Conservation (phyloP, 352 stramenopile genomes). For the Phytophthora agathidicida region DNA sequence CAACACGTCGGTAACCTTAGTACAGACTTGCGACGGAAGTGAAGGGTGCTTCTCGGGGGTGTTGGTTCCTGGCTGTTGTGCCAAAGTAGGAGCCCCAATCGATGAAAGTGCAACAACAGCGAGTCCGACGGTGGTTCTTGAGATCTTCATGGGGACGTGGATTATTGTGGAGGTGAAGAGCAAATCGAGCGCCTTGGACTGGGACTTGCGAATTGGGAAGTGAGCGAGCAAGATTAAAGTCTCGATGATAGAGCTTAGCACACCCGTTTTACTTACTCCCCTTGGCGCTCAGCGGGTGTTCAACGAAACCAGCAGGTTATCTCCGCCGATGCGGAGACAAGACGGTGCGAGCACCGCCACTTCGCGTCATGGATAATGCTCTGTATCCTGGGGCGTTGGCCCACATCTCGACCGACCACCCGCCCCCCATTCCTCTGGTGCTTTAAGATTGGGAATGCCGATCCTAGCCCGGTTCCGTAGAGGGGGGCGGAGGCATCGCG, state of each 20-base stretch:
- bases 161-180: not conserved
- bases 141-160: constrained; percentile 8
- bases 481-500: no score
- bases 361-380: not conserved
- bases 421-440: not conserved
- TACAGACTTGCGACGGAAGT: constrained; percentile 40
- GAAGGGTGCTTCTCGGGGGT: constrained; percentile 44
- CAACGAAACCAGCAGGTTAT: constrained; percentile 12
- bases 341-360: not conserved
- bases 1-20: constrained; percentile 17
- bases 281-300: not conserved
- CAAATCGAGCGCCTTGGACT: not conserved
- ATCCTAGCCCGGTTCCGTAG: constrained; percentile 13
- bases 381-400: no score
- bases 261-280: not conserved
- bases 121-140: constrained; percentile 1
- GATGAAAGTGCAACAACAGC: constrained; percentile 4
- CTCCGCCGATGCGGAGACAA: not conserved
- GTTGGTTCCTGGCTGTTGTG: constrained; percentile 46
- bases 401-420: not conserved
- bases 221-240: no score
- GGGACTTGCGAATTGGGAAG: constrained; percentile 7
- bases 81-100: not conserved
- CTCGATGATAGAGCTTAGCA: no score
- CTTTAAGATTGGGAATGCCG: constrained; percentile 6